Base-by-base conservation (phyloP, 1,284 basidiomycete genomes). In the Apiotrichum siamense region DNA sequence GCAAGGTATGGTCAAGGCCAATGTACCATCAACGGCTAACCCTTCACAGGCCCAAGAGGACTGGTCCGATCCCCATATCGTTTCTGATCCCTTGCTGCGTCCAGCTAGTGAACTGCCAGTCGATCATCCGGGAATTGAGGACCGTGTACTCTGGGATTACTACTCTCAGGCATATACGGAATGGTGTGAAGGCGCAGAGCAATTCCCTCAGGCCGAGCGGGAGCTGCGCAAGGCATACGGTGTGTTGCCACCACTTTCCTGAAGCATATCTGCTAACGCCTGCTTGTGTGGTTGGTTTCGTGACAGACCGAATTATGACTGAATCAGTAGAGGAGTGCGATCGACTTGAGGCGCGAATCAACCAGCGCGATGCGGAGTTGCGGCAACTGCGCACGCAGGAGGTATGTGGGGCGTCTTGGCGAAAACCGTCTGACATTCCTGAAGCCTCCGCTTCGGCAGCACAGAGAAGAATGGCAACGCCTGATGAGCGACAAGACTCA, bases 81-180 rank as follows among this genome's bases (percentile, higher is more conserved):
- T 70, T 53, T 81, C 85, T 15, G 84, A 90, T 63, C 80, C 81
- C 5, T 75, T 82, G 50, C 81, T 88, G 29, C 49, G 62, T 11
- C 53, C 63, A 0, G 61, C 65, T 2, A 60, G 57, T 7, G 52
- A 66, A 20, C 45, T 74, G 3, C 65, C 71, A 0, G 36, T 66
- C n/a, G 69, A 73, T 29, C 57, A 66, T 23, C 67, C 70, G 3
- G 54, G 63, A 18, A 41, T 72, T n/a, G 83, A 89, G 46, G 80
- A 82, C 51, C 83, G 87, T 0, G 75, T 90, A 15, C 81, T 85
- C 2, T 86, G 87, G 62, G 81, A 88, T 45, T 89, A 86, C 70
- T 82, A 81, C 36, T 75, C 80, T 6, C 78, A 80, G 44, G 80
- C 86, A 0, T 93, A 92, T 62, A 74, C 78, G 3, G 69, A 80